A percentile compares a stretch with the other conserved stretches of the same genome.
phyloP scores from a whole-genome alignment of 202 grass and related monocot genomes.

The Alloteropsis angusta region DNA sequence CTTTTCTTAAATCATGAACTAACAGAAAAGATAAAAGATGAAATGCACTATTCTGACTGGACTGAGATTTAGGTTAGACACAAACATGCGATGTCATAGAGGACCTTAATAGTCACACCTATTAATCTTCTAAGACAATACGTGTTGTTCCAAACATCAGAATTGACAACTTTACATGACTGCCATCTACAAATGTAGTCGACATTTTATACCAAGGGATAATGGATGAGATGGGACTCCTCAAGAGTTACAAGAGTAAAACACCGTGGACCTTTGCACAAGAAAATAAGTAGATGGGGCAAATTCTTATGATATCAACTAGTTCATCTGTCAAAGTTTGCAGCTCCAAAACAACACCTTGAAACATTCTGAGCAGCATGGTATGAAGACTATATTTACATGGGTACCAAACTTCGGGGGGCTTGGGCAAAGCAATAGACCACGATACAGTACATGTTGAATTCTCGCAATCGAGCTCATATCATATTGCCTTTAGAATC shows the following conservation, averaged over 20 bases:
- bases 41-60: neutral
- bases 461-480: neutral
- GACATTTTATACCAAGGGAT: neutral
- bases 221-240: neutral
- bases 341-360: neutral
- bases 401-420: neutral
- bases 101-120: neutral
- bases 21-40: neutral
- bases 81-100: neutral
- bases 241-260: neutral
- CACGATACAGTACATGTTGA: neutral
- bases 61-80: constrained; percentile 7
- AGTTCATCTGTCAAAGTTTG: neutral
- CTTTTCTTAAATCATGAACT: neutral
- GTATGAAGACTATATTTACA: constrained; percentile 14
- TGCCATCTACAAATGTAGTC: neutral
- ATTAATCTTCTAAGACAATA: neutral
- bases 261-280: neutral
- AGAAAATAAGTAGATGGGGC: neutral
- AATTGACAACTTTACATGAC: neutral
- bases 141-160: neutral
- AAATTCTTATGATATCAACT: neutral
- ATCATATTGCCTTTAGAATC: neutral
- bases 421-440: neutral
- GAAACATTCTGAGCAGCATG: neutral